Evolutionary conservation across 75 land plant genomes (phyloP).

Genomic region (Selaginella tamariscina): DNA sequence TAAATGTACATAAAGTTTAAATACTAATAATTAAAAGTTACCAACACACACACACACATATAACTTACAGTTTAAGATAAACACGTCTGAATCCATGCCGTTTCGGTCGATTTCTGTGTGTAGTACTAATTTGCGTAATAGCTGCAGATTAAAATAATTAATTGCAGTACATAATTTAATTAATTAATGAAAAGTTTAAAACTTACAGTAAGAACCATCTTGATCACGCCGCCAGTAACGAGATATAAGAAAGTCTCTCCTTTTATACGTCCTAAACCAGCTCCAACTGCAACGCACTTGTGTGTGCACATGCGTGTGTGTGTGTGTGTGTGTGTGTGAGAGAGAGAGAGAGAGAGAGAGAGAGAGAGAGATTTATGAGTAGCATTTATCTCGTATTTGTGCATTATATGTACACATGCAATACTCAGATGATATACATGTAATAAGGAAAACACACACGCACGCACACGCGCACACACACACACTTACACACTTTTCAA

Average conservation of each 20-base stretch:
- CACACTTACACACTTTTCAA: neutral
- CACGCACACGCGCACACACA: neutral
- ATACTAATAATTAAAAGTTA: no score
- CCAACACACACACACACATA: no score
- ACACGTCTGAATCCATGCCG: conserved; percentile 59
- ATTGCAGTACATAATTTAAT: no score
- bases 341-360: no score
- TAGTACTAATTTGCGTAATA: conserved; percentile 55
- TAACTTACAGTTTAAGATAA: conserved; percentile 60
- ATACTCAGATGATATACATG: neutral
- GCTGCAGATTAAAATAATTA: no score
- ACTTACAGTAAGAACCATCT: conserved; percentile 69
- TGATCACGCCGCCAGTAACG: conserved; percentile 83
- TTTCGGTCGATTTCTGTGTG: conserved; percentile 47
- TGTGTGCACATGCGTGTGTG: no score
- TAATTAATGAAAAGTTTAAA: no score
- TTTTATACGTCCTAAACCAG: conserved; percentile 25
- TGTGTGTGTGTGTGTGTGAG: no score
- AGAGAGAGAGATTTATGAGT: no score
- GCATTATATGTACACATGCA: no score
- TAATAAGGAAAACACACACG: neutral
- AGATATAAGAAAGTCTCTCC: conserved; percentile 74
- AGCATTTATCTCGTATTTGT: no score
- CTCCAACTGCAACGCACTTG: neutral
- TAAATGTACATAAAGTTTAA: no score